phyloP scores from a whole-genome alignment of 192 early-diverging fungal species.

The Coemansia sp. region DNA sequence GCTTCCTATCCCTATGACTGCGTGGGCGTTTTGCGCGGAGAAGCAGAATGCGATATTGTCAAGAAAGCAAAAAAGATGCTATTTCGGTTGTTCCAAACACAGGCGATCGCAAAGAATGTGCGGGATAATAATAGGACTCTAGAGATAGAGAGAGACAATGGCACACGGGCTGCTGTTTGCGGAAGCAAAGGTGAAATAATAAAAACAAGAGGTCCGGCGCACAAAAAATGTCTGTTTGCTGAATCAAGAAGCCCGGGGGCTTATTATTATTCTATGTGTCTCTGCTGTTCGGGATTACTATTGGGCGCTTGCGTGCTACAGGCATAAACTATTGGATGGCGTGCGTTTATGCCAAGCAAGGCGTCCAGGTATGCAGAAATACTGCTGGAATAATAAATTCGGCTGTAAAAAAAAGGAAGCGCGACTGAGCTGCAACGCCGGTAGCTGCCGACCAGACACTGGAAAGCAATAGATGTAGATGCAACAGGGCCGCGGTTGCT shows the following conservation, averaged over 20 bases:
- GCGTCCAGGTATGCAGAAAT: constrained; percentile 5
- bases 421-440: not conserved
- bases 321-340: constrained; percentile 6
- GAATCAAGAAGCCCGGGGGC: too few species aligned
- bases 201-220: not conserved
- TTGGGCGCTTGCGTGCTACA: constrained; percentile 1
- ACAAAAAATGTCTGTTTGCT: too few species aligned
- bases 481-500: not conserved
- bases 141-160: not conserved
- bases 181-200: too few species aligned
- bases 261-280: not conserved
- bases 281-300: not conserved
- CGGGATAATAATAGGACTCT: not conserved
- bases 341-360: not conserved
- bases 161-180: not conserved
- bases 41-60: not conserved
- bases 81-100: constrained; percentile 3
- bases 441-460: not conserved
- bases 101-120: not conserved
- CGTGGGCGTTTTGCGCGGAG: not conserved
- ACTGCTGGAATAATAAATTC: not conserved
- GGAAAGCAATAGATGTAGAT: not conserved
- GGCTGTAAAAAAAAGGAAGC: not conserved
- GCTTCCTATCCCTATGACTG: too few species aligned
- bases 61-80: not conserved